phyloP scores from a whole-genome alignment of 2,329 filamentous ascomycete genomes.

The Neonectria faginata region DNA sequence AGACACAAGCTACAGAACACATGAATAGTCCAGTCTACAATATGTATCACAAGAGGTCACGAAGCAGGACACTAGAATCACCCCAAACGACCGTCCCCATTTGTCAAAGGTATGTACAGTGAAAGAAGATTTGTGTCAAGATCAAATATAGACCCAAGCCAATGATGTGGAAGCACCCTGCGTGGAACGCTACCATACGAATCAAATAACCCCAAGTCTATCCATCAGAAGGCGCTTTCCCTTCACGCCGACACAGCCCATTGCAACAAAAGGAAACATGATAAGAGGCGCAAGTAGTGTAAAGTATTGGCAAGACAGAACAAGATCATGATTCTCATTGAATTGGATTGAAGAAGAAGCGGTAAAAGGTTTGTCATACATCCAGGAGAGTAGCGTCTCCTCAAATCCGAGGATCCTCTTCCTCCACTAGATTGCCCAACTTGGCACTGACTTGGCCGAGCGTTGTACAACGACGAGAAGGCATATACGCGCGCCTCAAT shows the following conservation, averaged over 20 bases:
- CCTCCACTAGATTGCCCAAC: constrained; percentile 41
- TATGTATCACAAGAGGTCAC: constrained; percentile 1
- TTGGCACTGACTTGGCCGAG: constrained; percentile 27
- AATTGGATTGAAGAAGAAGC: constrained; percentile 41
- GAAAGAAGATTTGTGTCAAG: constrained; percentile 35
- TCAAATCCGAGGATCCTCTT: constrained; percentile 27
- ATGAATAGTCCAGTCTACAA: neutral
- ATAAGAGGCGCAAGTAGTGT: constrained; percentile 21
- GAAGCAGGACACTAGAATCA: neutral
- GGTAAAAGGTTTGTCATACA: constrained; percentile 44
- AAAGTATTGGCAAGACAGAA: constrained; percentile 37
- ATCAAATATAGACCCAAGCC: constrained; percentile 22
- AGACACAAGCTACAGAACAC: too few species aligned
- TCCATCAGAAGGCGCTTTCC: constrained; percentile 32
- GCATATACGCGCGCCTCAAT: constrained; percentile 33
- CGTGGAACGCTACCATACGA: constrained; percentile 19
- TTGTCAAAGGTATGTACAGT: constrained; percentile 33
- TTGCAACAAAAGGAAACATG: constrained; percentile 20
- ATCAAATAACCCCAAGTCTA: constrained; percentile 33
- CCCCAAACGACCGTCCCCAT: constrained; percentile 37
- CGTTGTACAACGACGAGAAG: constrained; percentile 42
- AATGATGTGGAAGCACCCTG: constrained; percentile 26
- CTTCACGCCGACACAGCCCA: neutral
- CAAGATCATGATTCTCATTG: constrained; percentile 47
- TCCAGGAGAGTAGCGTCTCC: constrained; percentile 38